Percentiles rank a stretch among this genome's conserved stretches.
Conservation (phyloP, 306 rosid genomes). For the Cicer arietinum region DNA sequence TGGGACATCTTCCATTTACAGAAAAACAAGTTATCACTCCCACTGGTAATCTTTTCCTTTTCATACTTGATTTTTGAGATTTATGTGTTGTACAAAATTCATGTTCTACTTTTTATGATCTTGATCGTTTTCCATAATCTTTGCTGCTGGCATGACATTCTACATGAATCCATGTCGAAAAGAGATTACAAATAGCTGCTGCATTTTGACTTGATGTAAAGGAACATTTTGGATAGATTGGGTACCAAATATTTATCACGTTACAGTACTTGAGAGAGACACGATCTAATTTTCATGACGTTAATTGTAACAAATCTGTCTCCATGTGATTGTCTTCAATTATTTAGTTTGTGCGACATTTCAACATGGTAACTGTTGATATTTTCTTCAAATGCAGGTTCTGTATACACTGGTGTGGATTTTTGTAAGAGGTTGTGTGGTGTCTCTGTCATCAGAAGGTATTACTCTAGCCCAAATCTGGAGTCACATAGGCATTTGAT, state of each 20-base stretch:
- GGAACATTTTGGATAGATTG: not conserved
- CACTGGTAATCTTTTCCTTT: conserved; percentile 72
- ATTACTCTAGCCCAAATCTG: conserved; percentile 37
- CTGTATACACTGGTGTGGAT: conserved; percentile 96
- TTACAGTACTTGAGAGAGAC: not conserved
- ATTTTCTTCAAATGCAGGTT: conserved; percentile 62
- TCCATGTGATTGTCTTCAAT: conserved; percentile 2
- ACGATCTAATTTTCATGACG: conserved; percentile 7
- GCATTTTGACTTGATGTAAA: not conserved
- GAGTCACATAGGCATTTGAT: conserved; percentile 12
- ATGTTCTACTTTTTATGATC: conserved; percentile 23
- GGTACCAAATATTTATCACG: conserved; percentile 23
- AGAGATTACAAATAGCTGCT: conserved; percentile 8
- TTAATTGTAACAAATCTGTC: conserved; percentile 12
- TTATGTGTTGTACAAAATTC: not conserved
- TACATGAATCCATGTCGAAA: not conserved
- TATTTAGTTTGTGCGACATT: conserved; percentile 19
- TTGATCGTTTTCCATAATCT: too few species aligned
- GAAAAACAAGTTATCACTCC: conserved; percentile 97
- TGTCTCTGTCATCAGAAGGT: conserved; percentile 97
- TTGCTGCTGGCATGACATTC: not conserved
- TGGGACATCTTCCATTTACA: conserved; percentile 97
- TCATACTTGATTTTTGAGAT: conserved; percentile 6
- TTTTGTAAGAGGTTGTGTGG: conserved; percentile 98
- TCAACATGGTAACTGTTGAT: conserved; percentile 24